phyloP scores from a whole-genome alignment of 129 eudicot species.

The Helianthus tuberosus region DNA sequence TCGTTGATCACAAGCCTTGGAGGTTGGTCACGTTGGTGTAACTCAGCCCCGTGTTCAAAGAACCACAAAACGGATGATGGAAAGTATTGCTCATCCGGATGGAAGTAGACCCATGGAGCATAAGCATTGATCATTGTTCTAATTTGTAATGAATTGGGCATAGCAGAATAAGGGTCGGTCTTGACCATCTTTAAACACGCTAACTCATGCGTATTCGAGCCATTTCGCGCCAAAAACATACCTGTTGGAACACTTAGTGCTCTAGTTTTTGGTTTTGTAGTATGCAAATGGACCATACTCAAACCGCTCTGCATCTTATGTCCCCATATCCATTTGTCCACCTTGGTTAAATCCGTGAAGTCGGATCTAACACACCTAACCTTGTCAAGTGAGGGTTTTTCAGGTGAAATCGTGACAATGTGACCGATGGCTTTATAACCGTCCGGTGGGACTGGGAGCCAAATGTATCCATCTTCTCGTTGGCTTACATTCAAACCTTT shows the following conservation, averaged over 20 bases:
- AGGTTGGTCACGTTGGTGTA: constrained; percentile 20
- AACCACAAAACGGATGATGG: constrained; percentile 49
- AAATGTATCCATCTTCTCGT: constrained; percentile 42
- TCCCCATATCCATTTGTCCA: constrained; percentile 45
- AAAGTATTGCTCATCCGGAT: constrained; percentile 38
- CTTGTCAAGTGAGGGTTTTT: constrained; percentile 37
- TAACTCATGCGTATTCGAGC: neutral
- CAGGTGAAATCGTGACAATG: constrained; percentile 46
- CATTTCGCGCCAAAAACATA: constrained; percentile 30
- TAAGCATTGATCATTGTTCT: constrained; percentile 23
- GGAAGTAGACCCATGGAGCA: constrained; percentile 42
- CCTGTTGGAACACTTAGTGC: constrained; percentile 35
- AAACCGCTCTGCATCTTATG: neutral
- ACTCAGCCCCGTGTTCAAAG: constrained; percentile 36
- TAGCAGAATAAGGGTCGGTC: constrained; percentile 10
- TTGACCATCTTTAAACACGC: constrained; percentile 34
- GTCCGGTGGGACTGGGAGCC: constrained; percentile 49
- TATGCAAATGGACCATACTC: constrained; percentile 10
- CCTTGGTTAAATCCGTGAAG: constrained; percentile 33
- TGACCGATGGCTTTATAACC: constrained; percentile 50
- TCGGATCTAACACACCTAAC: constrained; percentile 41
- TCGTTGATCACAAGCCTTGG: constrained; percentile 5
- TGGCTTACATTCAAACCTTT: constrained; percentile 28
- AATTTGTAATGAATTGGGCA: constrained; percentile 41
- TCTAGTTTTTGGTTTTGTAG: constrained; percentile 18